Conservation (phyloP, 805 yeast species). For the Kodamaea restingae region DNA sequence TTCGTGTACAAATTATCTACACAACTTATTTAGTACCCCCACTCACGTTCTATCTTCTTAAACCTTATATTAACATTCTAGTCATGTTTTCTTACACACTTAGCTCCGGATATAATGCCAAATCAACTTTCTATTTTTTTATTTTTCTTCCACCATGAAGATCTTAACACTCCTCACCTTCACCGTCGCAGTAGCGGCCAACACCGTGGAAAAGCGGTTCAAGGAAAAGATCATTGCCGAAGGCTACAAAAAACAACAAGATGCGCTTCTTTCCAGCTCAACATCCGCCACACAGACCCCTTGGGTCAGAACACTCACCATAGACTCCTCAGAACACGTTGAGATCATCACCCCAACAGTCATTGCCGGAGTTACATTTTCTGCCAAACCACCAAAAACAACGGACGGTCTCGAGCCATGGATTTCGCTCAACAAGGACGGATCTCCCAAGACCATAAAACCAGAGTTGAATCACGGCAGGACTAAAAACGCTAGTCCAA, state of each 20-base stretch:
- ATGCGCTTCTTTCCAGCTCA: constrained; percentile 6
- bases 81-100: too few relatives aligned
- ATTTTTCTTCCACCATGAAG: constrained; percentile 1
- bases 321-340: constrained; percentile 26
- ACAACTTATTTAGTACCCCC: too few relatives aligned
- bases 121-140: neutral
- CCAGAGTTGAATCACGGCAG: constrained; percentile 75
- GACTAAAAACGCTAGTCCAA: constrained; percentile 63
- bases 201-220: constrained; percentile 20
- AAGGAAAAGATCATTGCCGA: constrained; percentile 29
- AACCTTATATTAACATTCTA: too few relatives aligned
- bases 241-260: constrained; percentile 20
- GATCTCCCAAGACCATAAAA: constrained; percentile 71
- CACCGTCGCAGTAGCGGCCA: constrained; percentile 8
- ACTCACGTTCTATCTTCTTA: too few relatives aligned
- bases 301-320: constrained; percentile 72
- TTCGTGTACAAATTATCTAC: too few relatives aligned
- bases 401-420: constrained; percentile 73
- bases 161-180: neutral
- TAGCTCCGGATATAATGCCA: too few relatives aligned
- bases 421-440: constrained; percentile 74
- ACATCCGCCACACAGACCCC: neutral
- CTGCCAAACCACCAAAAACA: constrained; percentile 66
- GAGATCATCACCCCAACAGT: constrained; percentile 67
- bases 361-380: constrained; percentile 59